Evolutionary conservation across 495 filamentous ascomycete species (phyloP).

Genomic region (Achaetomiella virescens): DNA sequence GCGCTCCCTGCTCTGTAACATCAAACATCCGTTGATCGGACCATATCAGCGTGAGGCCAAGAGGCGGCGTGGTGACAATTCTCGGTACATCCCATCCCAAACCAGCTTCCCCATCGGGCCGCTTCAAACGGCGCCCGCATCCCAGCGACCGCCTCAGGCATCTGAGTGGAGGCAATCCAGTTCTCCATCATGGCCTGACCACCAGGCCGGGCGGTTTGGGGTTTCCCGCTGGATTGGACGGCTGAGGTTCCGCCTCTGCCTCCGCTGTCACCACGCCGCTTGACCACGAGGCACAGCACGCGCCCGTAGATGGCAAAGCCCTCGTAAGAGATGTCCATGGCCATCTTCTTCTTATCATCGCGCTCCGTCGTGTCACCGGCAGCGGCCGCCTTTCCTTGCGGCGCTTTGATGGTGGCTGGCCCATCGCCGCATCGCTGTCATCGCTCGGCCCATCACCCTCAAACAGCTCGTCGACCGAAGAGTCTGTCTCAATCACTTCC

Average conservation of each 20-base stretch:
- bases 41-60: not conserved
- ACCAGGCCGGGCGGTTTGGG: constrained; percentile 29
- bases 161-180: constrained; percentile 75
- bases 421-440: constrained; percentile 21
- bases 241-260: constrained; percentile 25
- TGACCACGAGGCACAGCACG: constrained; percentile 84
- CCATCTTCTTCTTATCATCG: constrained; percentile 87
- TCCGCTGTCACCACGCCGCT: constrained; percentile 39
- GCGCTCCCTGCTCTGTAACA: constrained; percentile 5
- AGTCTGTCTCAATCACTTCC: constrained; percentile 15
- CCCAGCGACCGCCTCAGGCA: constrained; percentile 38
- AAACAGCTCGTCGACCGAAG: constrained; percentile 32
- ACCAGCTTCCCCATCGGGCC: not conserved
- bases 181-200: constrained; percentile 87
- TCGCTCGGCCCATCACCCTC: constrained; percentile 20
- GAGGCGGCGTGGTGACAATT: not conserved
- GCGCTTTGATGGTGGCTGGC: constrained; percentile 39
- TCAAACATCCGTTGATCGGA: constrained; percentile 2
- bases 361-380: constrained; percentile 25
- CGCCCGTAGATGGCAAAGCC: constrained; percentile 92
- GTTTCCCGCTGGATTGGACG: constrained; percentile 22
- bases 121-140: constrained; percentile 20
- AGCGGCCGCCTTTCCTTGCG: constrained; percentile 33
- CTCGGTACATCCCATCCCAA: not conserved
- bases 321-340: constrained; percentile 79